phyloP scores from a whole-genome alignment of 768 basidiomycete genomes.

The Pisolithus sp. region DNA sequence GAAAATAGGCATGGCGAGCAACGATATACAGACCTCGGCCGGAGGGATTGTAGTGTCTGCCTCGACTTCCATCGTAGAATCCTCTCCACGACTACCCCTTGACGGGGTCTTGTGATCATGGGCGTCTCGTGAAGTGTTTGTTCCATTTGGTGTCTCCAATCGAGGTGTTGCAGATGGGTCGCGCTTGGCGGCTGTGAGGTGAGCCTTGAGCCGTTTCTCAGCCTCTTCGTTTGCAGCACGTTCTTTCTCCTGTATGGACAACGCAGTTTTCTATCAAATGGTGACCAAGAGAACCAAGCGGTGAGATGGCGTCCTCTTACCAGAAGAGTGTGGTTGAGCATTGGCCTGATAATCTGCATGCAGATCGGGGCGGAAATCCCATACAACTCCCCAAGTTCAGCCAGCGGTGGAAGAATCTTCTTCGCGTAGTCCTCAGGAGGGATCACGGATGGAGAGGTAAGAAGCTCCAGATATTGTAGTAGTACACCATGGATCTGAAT shows the following conservation, averaged over 20 bases:
- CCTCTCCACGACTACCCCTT: constrained; percentile 34
- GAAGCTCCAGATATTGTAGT: constrained; percentile 85
- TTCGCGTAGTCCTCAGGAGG: constrained; percentile 66
- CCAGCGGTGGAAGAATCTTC: constrained; percentile 67
- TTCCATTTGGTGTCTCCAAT: constrained; percentile 53
- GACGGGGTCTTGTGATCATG: constrained; percentile 16
- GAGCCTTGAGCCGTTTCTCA: constrained; percentile 76
- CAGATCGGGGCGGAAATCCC: constrained; percentile 81
- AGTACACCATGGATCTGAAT: constrained; percentile 84
- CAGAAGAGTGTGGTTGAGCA: constrained; percentile 56
- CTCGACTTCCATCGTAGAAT: constrained; percentile 51
- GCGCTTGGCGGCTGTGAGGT: constrained; percentile 63
- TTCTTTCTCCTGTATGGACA: constrained; percentile 63
- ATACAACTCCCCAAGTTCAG: constrained; percentile 67
- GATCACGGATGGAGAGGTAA: constrained; percentile 67
- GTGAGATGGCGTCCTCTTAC: constrained; percentile 31
- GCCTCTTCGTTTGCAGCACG: constrained; percentile 65
- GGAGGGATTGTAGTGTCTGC: constrained; percentile 20
- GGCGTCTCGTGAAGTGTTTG: constrained; percentile 23
- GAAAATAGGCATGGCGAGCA: too few species aligned
- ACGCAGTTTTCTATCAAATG: constrained; percentile 45
- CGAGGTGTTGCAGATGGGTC: constrained; percentile 59
- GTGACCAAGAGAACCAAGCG: constrained; percentile 6
- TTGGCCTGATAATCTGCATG: constrained; percentile 91
- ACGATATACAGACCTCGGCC: constrained; percentile 15